These are phyloP conservation scores for Globisporangium solare DNA, from an alignment of 352 stramenopile genomes.

Conservation along the genomic window DNA sequence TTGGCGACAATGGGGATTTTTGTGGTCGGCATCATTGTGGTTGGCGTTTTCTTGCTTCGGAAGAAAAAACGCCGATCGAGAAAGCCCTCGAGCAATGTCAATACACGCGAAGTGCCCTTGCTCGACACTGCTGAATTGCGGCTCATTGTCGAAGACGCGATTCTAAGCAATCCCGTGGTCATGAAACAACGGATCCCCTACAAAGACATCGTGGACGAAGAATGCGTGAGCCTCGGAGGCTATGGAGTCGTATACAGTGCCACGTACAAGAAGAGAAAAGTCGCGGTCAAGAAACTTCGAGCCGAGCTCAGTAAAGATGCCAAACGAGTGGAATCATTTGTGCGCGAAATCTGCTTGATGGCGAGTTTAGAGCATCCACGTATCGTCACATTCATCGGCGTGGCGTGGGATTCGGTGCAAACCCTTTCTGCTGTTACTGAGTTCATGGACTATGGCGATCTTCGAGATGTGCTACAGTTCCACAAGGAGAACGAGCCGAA, in stretches of 20 bases:
- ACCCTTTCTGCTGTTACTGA: slow-evolving; percentile 8
- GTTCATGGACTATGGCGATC: slow-evolving; percentile 8
- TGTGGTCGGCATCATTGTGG: too few species aligned
- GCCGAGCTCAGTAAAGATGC: slow-evolving; percentile 11
- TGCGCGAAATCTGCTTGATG: slow-evolving; percentile 24
- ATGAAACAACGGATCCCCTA: slow-evolving; percentile 12
- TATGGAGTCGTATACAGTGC: slow-evolving; percentile 26
- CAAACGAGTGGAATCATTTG: slow-evolving; percentile 20
- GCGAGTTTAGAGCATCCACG: slow-evolving; percentile 15
- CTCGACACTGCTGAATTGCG: slow-evolving; percentile 5
- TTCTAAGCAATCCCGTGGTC: slow-evolving; percentile 16
- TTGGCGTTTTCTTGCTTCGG: too few species aligned
- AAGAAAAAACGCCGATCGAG: background rate
- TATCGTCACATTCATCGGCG: slow-evolving; percentile 11
- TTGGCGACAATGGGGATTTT: too few species aligned
- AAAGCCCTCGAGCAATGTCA: too few species aligned
- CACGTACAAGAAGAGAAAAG: slow-evolving; percentile 10
- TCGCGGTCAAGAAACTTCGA: slow-evolving; percentile 26
- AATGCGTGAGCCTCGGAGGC: slow-evolving; percentile 15
- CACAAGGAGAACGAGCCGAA: background rate
- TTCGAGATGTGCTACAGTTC: slow-evolving; percentile 3
- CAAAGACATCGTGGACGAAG: slow-evolving; percentile 7
- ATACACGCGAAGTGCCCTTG: background rate
- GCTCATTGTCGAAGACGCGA: slow-evolving; percentile 9
- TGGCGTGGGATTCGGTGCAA: slow-evolving; percentile 11